These are phyloP conservation scores for Ramaria sp. DNA, from an alignment of 768 basidiomycete species.

Conservation along the genomic window DNA sequence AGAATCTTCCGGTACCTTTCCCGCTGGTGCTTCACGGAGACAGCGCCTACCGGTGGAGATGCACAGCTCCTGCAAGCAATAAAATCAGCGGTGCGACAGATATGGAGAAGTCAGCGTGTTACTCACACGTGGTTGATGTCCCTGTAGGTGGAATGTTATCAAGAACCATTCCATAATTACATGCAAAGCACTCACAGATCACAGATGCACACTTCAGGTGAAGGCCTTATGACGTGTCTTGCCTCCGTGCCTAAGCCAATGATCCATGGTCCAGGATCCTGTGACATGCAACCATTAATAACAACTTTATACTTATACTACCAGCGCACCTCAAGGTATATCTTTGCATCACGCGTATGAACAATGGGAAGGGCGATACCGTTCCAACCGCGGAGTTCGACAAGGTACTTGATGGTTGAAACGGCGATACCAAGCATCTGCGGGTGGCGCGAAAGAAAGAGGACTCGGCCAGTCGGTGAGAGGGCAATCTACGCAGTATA, in stretches of 20 bases:
- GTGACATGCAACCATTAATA: neutral
- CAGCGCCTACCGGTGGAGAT: conserved; percentile 62
- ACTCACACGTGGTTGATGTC: conserved; percentile 73
- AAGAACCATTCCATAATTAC: neutral
- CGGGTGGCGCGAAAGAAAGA: conserved; percentile 84
- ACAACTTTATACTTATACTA: neutral
- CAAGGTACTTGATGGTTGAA: conserved; percentile 82
- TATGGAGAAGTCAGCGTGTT: conserved; percentile 8
- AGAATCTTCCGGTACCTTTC: conserved; percentile 71
- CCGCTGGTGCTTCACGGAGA: conserved; percentile 70
- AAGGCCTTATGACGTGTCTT: conserved; percentile 62
- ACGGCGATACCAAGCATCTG: conserved; percentile 91
- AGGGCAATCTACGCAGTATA: conserved; percentile 53
- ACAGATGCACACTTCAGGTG: conserved; percentile 77
- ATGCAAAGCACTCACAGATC: conserved; percentile 54
- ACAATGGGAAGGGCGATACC: conserved; percentile 77
- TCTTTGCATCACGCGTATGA: conserved; percentile 82
- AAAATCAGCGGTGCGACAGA: conserved; percentile 9
- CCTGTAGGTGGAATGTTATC: conserved; percentile 25
- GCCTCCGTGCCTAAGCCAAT: conserved; percentile 83
- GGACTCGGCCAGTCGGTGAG: conserved; percentile 74
- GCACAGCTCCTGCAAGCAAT: conserved; percentile 50
- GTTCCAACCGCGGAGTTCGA: conserved; percentile 88
- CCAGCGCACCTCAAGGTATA: conserved; percentile 58
- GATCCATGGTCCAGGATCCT: conserved; percentile 93